Conservation (phyloP, 1,284 basidiomycete genomes). For the Peniophora sp. region DNA sequence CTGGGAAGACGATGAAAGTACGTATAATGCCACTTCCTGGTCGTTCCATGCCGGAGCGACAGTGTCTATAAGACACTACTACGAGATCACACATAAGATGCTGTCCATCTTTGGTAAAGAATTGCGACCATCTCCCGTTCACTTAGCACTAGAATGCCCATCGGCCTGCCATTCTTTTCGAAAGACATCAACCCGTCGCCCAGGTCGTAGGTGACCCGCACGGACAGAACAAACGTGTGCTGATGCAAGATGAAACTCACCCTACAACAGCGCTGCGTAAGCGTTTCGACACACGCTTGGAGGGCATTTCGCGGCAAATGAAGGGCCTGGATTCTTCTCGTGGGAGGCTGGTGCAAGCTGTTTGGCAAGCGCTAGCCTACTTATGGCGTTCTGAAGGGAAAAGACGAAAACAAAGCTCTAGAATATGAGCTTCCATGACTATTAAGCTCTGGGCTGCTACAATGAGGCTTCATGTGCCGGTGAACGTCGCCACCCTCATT, state of each 20-base stretch:
- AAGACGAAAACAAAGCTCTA: background rate
- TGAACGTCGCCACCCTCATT: no score
- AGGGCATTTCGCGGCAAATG: conserved; percentile 13
- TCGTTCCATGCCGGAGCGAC: conserved; percentile 49
- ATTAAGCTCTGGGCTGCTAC: no score
- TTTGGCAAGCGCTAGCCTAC: conserved; percentile 8
- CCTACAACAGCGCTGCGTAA: conserved; percentile 8
- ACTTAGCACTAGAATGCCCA: conserved; percentile 28
- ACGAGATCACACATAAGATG: no score
- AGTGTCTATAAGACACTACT: conserved; percentile 46
- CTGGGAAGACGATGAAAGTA: conserved; percentile 45
- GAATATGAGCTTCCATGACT: no score
- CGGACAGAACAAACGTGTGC: background rate
- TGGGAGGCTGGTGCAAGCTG: conserved; percentile 8
- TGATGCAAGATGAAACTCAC: conserved; percentile 2
- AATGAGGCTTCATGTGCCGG: no score
- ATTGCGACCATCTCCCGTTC: no score
- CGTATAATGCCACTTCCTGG: conserved; percentile 52
- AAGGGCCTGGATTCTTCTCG: conserved; percentile 7
- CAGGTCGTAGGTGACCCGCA: conserved; percentile 24
- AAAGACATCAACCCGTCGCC: conserved; percentile 32
- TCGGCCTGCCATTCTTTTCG: conserved; percentile 42
- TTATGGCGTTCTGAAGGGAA: background rate
- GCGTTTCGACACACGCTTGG: conserved; percentile 6
- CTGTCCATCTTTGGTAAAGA: no score